Conservation (phyloP, 331 rosid genomes). For the Pyrus hybrid region DNA sequence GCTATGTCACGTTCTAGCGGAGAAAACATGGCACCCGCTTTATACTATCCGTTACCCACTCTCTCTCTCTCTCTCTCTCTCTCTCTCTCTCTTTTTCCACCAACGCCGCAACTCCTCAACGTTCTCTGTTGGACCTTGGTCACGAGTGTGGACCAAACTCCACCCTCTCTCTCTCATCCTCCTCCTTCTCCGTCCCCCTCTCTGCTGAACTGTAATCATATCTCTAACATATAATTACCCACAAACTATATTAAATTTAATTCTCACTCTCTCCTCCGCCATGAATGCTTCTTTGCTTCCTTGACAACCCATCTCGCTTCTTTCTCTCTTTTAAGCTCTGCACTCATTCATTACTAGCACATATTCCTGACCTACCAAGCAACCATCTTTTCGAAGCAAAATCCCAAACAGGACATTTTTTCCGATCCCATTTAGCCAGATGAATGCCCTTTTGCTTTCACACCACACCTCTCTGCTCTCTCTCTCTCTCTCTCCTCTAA, state of each 20-base stretch:
- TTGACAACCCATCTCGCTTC: constrained; percentile 58
- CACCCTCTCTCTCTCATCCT: neutral
- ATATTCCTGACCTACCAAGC: constrained; percentile 62
- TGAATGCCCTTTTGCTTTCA: constrained; percentile 19
- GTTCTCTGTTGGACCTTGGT: neutral
- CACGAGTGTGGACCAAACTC: neutral
- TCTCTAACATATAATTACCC: neutral
- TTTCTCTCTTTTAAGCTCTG: constrained; percentile 6
- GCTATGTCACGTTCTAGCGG: neutral
- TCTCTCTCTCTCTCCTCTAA: neutral
- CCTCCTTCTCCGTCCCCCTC: neutral
- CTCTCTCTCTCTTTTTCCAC: neutral
- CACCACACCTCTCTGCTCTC: constrained; percentile 19
- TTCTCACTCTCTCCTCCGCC: constrained; percentile 7
- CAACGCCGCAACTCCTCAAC: neutral
- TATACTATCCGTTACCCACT: constrained; percentile 13
- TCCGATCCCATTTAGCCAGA: neutral
- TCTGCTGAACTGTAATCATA: neutral
- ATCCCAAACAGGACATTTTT: neutral
- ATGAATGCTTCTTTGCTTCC: constrained; percentile 77
- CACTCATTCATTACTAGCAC: constrained; percentile 20
- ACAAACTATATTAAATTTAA: neutral
- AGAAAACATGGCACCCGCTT: neutral
- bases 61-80: neutral
- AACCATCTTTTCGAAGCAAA: constrained; percentile 14